Base-by-base conservation (phyloP, 2,329 filamentous ascomycete genomes). In the Fusarium duplospermum region DNA sequence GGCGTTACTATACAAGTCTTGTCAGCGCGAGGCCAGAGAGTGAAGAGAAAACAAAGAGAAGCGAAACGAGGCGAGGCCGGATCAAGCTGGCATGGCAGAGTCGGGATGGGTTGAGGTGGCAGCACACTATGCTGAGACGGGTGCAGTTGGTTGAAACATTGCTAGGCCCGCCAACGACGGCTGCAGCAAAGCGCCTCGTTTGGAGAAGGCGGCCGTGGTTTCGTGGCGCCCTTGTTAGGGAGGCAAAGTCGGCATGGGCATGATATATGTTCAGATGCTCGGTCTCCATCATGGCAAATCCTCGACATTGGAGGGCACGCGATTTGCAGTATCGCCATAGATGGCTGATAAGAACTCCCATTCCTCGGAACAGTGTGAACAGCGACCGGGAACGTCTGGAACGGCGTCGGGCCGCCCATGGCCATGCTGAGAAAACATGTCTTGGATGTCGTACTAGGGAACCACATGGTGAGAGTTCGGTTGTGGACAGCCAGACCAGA, bases 1-100 rank as follows among this genome's bases (percentile, higher is more conserved):
- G 80, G 88, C 88, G 83, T 89, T 89, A 78, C 88, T 90, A 20
- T 56, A 70, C 62, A 69, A 62, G 60, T 66, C 77, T 70, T 83
- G 83, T 77, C 78, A 77, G 70, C 66, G 63, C 54, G 33, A 60
- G 35, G 27, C 20, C 64, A 65, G 62, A 22, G 33, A 50, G 60
- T 61, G 47, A 60, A 59, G 27, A 40, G 63, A 54, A 66, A 69
- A 68, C 54, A 61, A 62, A 27, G 61, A 64, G 56, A 45, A n/a
- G 10, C 38, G 60, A 64, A 42, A n/a, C 38, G 60, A 64, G 47
- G n/a, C 40, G 60, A 64, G 47, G 38, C 40, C 57, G 60, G 62
- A 35, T 66, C 64, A 36, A 67, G 33, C 35, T 64, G 64, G 70
- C 27, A 61, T 64, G 64, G 70, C 22, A 61, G 56, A 59, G 61